phyloP scores from a whole-genome alignment of 352 stramenopile genomes.

The Globisporangium splendens region DNA sequence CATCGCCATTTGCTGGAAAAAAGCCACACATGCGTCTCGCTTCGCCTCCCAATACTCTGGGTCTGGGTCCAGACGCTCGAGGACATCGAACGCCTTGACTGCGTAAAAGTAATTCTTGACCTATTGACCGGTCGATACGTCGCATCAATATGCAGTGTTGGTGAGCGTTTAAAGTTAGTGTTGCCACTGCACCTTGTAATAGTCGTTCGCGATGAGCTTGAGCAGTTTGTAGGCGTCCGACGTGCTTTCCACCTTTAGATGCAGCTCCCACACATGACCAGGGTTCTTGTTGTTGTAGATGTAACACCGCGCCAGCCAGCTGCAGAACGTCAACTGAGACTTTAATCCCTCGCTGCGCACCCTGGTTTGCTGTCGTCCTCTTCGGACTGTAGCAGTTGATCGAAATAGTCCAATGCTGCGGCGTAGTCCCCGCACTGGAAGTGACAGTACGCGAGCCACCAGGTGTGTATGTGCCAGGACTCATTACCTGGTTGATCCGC shows the following conservation, averaged over 20 bases:
- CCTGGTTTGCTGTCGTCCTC: conserved; percentile 7
- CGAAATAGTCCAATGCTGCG: conserved; percentile 39
- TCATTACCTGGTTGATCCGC: neutral
- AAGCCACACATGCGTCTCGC: conserved; percentile 59
- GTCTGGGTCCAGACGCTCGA: conserved; percentile 65
- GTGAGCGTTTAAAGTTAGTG: neutral
- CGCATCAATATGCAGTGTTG: neutral
- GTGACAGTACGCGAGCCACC: conserved; percentile 71
- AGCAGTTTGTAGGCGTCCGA: conserved; percentile 45
- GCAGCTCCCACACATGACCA: conserved; percentile 55
- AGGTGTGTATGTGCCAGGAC: conserved; percentile 33
- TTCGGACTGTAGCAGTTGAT: conserved; percentile 38
- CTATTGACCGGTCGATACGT: neutral
- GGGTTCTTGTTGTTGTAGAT: conserved; percentile 31
- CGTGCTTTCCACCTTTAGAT: conserved; percentile 52
- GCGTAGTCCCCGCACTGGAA: conserved; percentile 54
- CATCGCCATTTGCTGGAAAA: conserved; percentile 50
- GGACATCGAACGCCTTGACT: conserved; percentile 70
- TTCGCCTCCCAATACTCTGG: conserved; percentile 79
- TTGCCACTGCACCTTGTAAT: conserved; percentile 27
- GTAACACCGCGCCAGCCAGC: conserved; percentile 59
- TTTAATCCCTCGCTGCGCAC: conserved; percentile 32
- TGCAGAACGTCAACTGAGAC: conserved; percentile 35
- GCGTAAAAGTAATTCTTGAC: conserved; percentile 55
- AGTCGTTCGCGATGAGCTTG: conserved; percentile 70